Base-by-base conservation (phyloP, 108 stramenopile species). In the Asterionellopsis glacialis region DNA sequence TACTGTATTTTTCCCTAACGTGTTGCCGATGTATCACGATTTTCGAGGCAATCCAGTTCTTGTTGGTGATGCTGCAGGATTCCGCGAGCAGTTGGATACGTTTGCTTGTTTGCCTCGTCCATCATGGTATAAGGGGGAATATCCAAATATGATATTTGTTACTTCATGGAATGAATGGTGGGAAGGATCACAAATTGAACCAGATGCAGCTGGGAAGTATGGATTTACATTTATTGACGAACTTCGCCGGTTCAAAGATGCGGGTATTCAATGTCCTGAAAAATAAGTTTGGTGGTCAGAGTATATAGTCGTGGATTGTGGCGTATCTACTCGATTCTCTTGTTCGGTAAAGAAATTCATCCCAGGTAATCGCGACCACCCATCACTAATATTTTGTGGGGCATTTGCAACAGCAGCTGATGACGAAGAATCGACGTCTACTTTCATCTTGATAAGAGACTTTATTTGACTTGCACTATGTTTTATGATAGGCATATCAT, bases 111-210 rank as follows among this genome's bases (percentile, higher is more conserved):
- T 70, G 9, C 69, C 69, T 7, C 14, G 57, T 21, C 60, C 69
- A n/a, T 18, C 38, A 28, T 63, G 61, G 61, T 26, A 21, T 45
- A 40, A 55, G 16, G 61, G 50, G 1, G 33, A 7, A 33, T 53
- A 48, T 15, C 69, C 69, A 40, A 38, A 70, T 50, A 54, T 70
- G 19, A 42, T 70, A 26, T 70, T 70, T 57, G 41, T 70, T 7
- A 70, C 69, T 49, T 54, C 45, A 63, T 63, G 33, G 33, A 33
- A 33, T 33, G 7, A 33, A 33, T 7, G 33, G 33, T 33, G 33
- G 7, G 33, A 33, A 2, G 33, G 33, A 33, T 33, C 33, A 7
- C 33, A 33, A 33, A 33, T 33, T 33, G 33, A 7, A 33, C 7
- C 7, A 5, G 33, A 33, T 7, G 7, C 2, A 7, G 33, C 33